Base-by-base conservation (phyloP, 192 early-diverging fungal genomes). In the Backusella tarrabulga region DNA sequence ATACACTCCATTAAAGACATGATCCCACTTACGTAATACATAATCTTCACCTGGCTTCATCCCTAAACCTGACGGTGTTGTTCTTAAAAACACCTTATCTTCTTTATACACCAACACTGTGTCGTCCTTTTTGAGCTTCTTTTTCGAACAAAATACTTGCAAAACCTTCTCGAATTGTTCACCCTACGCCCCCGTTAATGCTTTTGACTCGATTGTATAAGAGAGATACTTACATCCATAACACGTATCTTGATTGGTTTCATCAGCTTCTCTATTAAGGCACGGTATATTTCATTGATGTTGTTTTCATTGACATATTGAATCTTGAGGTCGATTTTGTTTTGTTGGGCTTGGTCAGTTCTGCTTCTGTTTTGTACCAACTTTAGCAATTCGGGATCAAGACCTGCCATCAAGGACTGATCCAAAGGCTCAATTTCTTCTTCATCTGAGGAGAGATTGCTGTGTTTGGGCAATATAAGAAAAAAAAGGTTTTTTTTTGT, bases 41-140 rank as follows among this genome's bases (percentile, higher is more conserved):
- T 81, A 71, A 2, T 40, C 72, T 6, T 35, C 38, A 4, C 50
- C 17, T 7, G 63, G 6, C 34, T 36, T 34, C 80, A 81, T 81
- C 1, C 60, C 72, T 19, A 81, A 21, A 71, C 76, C 66, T 42
- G 66, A 44, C 15, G 80, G 80, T 19, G 80, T 81, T 21, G 75
- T 67, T 26, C 52, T 72, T 50, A 77, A 34, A 44, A 77, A 72
- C 14, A 81, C 66, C 19, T 50, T 32, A 15, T 67, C 52, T 14
- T 81, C 77, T 14, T 81, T 74, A 74, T 81, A 77, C 1, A 70
- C 60, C 35, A 81, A 34, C 6, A 81, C 11, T 2, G 77, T 6
- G 5, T 81, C 75, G 4, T 73, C 36, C 38, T 41, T 68, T 21
- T 36, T 52, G 34, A 77, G 46, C 1, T 38, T 23, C 50, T 81